Base-by-base conservation (phyloP, 495 filamentous ascomycete genomes). In the Xylaria grammica region DNA sequence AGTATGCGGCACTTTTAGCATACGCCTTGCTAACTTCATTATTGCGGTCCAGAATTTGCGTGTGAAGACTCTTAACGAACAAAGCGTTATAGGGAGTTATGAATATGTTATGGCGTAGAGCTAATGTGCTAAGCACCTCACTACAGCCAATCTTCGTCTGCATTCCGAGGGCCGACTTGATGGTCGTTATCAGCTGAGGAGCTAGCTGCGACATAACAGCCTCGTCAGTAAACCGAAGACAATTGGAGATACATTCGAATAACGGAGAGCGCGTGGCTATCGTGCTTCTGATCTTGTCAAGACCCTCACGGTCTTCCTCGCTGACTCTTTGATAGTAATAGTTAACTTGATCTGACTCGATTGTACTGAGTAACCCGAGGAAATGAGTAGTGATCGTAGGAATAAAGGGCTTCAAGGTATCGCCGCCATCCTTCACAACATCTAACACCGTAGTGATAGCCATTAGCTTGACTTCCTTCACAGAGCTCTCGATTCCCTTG, bases 101-200 rank as follows among this genome's bases (percentile, higher is more conserved):
- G 44, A 92, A 77, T 42, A 88, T 83, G 29, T 82, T 85, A 59
- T 91, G 89, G 27, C 90, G 84, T 58, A 93, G 94, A 57, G 90
- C 91, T 26, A 99, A 83, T n/a, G 91, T 92, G 7, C 92, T 91
- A 11, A 99, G 82, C 22, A 97, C 89, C 48, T 91, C 88, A 67
- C 88, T 88, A 67, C 92, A 94, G 32, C 93, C 95, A 53, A 97
- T 88, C 79, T 97, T 97, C 3, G 91, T 94, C 9, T 94, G 94
- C 73, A 97, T 87, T 3, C 93, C 94, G 48, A 99, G 85, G 3
- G 92, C 90, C 20, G 89, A 86, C 67, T 93, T 94, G 72, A 97
- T 90, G 3, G 91, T 87, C 40, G 85, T 86, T 69, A 93, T 87
- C 0, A 99, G 81, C 20, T 77, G 82, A 13, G 86, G 85, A 10